A percentile compares a stretch with the other conserved stretches of the same genome.
These are phyloP conservation scores for Cyberlindnera euphorbiae DNA, from an alignment of 805 yeast genomes.

Conservation along the genomic window DNA sequence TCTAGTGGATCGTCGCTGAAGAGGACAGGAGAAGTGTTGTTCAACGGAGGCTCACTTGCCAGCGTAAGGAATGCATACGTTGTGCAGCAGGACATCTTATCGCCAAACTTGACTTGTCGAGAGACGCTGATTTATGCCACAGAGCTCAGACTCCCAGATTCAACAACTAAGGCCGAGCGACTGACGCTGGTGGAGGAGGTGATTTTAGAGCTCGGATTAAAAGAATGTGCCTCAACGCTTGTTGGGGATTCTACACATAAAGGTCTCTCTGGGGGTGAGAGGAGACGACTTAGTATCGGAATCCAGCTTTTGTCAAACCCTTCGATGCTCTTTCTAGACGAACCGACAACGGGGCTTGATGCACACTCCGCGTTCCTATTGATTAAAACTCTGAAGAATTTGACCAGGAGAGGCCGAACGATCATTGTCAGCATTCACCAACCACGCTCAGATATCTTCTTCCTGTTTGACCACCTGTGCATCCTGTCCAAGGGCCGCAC, in stretches of 20 bases:
- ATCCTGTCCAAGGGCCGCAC: conserved; percentile 58
- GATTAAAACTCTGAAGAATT: conserved; percentile 54
- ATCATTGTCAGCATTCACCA: conserved; percentile 79
- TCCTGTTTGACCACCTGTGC: conserved; percentile 64
- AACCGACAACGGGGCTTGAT: conserved; percentile 83
- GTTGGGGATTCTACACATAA: conserved; percentile 53
- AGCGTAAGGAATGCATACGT: conserved; percentile 49
- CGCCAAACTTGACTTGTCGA: conserved; percentile 66
- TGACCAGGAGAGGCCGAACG: conserved; percentile 62
- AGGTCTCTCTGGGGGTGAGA: conserved; percentile 84
- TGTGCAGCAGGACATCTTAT: conserved; percentile 69
- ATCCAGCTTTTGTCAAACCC: conserved; percentile 80
- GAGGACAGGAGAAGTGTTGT: conserved; percentile 39
- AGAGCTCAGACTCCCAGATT: conserved; percentile 57
- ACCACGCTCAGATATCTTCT: conserved; percentile 76
- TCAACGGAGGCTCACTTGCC: conserved; percentile 24
- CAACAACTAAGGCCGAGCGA: conserved; percentile 39
- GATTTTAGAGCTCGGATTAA: conserved; percentile 62
- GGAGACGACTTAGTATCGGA: conserved; percentile 72
- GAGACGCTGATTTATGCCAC: conserved; percentile 75
- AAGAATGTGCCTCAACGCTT: conserved; percentile 58
- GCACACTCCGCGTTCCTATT: conserved; percentile 70
- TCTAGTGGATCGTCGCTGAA: conserved; percentile 33
- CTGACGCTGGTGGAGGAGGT: conserved; percentile 51
- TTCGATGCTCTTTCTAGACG: conserved; percentile 72